Percentiles rank a stretch among this genome's conserved stretches.
Conservation (phyloP, 768 basidiomycete species). For the Cystobasidium ongulense region DNA sequence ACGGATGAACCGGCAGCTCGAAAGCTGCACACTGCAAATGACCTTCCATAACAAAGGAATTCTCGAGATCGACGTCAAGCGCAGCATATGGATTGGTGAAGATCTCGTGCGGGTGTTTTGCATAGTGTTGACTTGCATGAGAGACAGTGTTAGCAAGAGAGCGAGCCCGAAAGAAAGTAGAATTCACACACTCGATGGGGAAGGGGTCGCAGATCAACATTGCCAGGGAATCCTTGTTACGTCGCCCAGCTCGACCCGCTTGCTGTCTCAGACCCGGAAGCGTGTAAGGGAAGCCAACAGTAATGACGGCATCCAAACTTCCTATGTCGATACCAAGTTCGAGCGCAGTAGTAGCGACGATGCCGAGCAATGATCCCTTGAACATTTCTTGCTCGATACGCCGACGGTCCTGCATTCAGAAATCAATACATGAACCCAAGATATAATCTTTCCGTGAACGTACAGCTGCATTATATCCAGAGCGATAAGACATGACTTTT, state of each 20-base stretch:
- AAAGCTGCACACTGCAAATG: conserved; percentile 80
- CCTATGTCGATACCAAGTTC: conserved; percentile 81
- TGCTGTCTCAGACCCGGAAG: conserved; percentile 81
- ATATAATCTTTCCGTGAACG: background rate
- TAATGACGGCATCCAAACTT: conserved; percentile 75
- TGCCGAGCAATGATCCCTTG: conserved; percentile 69
- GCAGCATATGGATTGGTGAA: conserved; percentile 57
- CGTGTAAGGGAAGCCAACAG: conserved; percentile 72
- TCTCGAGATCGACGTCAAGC: conserved; percentile 64
- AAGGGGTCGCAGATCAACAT: conserved; percentile 59
- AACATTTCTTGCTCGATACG: conserved; percentile 80
- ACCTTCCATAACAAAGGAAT: conserved; percentile 65
- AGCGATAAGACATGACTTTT: conserved; percentile 71
- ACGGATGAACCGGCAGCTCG: conserved; percentile 66
- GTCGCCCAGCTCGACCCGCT: conserved; percentile 74
- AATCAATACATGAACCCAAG: background rate
- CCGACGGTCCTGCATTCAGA: conserved; percentile 58
- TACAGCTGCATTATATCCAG: conserved; percentile 71
- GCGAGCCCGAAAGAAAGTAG: background rate
- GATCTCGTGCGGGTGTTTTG: conserved; percentile 60
- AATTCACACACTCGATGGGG: conserved; percentile 53
- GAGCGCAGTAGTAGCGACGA: conserved; percentile 80
- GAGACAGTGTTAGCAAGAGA: background rate
- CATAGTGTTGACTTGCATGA: conserved; percentile 54
- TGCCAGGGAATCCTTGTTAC: conserved; percentile 68